Conservation (phyloP, 2,329 filamentous ascomycete genomes). For the Esteya vermicola region DNA sequence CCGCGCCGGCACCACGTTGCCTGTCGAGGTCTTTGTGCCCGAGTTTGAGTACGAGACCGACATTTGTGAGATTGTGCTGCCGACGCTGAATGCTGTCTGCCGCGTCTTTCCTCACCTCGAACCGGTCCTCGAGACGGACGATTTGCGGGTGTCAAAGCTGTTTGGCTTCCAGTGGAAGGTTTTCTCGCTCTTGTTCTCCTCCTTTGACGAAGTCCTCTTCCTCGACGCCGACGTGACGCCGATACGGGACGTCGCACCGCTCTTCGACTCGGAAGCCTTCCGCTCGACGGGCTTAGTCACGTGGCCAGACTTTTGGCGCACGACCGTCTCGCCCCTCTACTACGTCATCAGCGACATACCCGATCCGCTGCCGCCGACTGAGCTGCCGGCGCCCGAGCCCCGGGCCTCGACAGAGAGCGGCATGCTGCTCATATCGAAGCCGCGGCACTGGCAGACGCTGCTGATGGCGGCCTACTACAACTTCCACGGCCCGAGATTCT, state of each 20-base stretch:
- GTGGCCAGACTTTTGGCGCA: constrained; percentile 41
- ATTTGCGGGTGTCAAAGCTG: too few relatives aligned
- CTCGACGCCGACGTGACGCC: constrained; percentile 45
- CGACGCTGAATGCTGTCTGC: constrained; percentile 17
- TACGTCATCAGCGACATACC: constrained; percentile 26
- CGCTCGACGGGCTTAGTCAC: constrained; percentile 35
- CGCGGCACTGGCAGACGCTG: constrained; percentile 27
- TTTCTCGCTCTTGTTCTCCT: constrained; percentile 41
- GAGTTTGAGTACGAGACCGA: constrained; percentile 15
- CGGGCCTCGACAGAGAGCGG: constrained; percentile 30
- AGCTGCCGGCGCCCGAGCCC: too few relatives aligned
- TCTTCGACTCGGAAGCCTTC: constrained; percentile 37
- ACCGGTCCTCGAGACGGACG: constrained; percentile 9
- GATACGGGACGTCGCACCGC: constrained; percentile 17
- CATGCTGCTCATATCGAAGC: constrained; percentile 31
- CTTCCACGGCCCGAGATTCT: constrained; percentile 34
- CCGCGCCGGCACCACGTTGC: constrained; percentile 31
- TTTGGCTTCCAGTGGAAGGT: constrained; percentile 42
- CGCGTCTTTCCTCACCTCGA: constrained; percentile 16
- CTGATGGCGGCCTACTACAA: constrained; percentile 40
- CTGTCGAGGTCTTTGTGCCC: constrained; percentile 26
- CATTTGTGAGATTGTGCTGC: constrained; percentile 18
- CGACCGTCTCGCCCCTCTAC: constrained; percentile 26
- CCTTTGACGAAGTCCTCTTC: constrained; percentile 43
- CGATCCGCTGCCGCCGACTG: constrained; percentile 12